phyloP scores from a whole-genome alignment of 208 protist species.

The Acanthamoeba healyi region DNA sequence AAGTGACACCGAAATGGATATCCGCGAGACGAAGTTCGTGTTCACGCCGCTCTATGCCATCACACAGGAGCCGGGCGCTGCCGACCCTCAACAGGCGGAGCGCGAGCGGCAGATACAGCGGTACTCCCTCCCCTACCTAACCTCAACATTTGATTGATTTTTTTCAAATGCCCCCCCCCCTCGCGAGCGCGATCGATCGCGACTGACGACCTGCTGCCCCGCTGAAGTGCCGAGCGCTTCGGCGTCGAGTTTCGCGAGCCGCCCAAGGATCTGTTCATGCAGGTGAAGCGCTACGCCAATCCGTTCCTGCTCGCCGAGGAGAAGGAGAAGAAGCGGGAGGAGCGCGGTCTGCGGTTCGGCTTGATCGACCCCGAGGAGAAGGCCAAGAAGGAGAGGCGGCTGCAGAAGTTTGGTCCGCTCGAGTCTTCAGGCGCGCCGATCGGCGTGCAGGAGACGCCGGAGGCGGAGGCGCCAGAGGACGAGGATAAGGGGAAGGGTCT shows the following conservation, averaged over 20 bases:
- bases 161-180: too few relatives aligned
- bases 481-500: not conserved
- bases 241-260: not conserved
- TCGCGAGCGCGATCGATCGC: too few relatives aligned
- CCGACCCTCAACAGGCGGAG: not conserved
- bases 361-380: slow-evolving; percentile 25
- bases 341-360: not conserved
- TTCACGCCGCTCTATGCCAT: not conserved
- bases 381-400: slow-evolving; percentile 20
- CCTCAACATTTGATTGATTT: not conserved
- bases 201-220: too few relatives aligned
- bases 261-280: not conserved
- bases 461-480: not conserved
- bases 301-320: slow-evolving; percentile 8
- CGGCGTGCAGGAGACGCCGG: not conserved
- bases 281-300: slow-evolving; percentile 32
- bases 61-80: not conserved
- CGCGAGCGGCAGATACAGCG: not conserved
- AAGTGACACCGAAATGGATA: not conserved
- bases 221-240: slow-evolving; percentile 3
- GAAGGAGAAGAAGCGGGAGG: not conserved
- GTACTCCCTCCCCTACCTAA: not conserved
- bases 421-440: not conserved
- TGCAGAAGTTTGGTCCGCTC: not conserved
- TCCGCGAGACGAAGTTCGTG: not conserved